Percentiles rank a stretch among this genome's conserved stretches.
Conservation (phyloP, 139 green algal species). For the Picochlorum sp. region DNA sequence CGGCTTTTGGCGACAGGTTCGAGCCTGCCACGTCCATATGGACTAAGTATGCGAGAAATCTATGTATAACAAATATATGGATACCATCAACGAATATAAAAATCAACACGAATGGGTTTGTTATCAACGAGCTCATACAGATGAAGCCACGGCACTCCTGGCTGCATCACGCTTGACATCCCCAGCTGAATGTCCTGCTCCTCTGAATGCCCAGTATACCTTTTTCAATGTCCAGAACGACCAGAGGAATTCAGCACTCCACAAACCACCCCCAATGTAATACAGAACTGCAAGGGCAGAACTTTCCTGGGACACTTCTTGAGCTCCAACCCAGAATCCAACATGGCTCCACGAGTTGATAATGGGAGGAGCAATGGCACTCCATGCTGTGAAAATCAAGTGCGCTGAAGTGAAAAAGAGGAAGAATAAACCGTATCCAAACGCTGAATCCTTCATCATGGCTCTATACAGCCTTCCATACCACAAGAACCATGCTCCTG, state of each 20-base stretch:
- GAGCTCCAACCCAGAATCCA: constrained; percentile 32
- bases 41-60: too few relatives aligned
- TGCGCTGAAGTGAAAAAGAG: constrained; percentile 31
- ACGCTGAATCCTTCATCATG: constrained; percentile 44
- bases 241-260: constrained; percentile 42
- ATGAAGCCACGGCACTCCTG: constrained; percentile 1
- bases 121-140: constrained; percentile 1
- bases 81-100: background rate
- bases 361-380: constrained; percentile 34
- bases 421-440: constrained; percentile 39
- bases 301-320: constrained; percentile 20
- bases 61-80: background rate
- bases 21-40: too few relatives aligned
- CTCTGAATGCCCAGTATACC: constrained; percentile 43
- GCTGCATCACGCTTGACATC: constrained; percentile 27
- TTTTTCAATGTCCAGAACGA: constrained; percentile 24
- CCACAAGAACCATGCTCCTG: constrained; percentile 38
- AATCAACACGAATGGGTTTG: background rate
- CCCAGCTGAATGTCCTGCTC: constrained; percentile 16
- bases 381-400: constrained; percentile 44
- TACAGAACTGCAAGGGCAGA: constrained; percentile 40
- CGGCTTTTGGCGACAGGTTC: too few relatives aligned
- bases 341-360: constrained; percentile 24
- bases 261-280: constrained; percentile 38
- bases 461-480: constrained; percentile 50